Conservation (phyloP, 768 basidiomycete species). For the Cystoderma amianthinum region DNA sequence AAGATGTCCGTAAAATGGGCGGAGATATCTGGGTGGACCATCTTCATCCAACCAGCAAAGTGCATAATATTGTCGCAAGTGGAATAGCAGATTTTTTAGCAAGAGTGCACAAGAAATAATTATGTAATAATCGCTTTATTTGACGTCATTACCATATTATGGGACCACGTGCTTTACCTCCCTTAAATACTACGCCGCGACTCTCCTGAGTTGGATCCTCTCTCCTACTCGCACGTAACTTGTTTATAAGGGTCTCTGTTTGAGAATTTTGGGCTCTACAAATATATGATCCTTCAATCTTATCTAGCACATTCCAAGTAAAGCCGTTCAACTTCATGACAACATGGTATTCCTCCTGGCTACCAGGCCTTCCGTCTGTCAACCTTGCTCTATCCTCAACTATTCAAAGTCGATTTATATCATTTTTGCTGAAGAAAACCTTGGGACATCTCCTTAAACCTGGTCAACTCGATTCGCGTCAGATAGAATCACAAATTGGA, state of each 20-base stretch:
- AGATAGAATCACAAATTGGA: conserved; percentile 91
- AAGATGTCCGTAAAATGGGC: conserved; percentile 21
- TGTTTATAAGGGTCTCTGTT: too few species aligned
- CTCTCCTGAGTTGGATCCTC: too few species aligned
- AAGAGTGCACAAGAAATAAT: neutral
- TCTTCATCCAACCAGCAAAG: conserved; percentile 44
- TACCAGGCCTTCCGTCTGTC: conserved; percentile 60
- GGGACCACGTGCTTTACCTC: too few species aligned
- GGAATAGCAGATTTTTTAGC: conserved; percentile 31
- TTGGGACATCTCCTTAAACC: conserved; percentile 85
- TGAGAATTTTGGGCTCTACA: neutral
- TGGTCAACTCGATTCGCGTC: conserved; percentile 79
- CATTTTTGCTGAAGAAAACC: conserved; percentile 77
- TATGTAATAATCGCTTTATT: neutral
- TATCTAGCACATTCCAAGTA: neutral
- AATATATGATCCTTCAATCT: neutral
- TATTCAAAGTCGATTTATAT: conserved; percentile 85
- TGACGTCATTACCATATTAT: too few species aligned
- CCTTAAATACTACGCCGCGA: too few species aligned
- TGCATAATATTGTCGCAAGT: conserved; percentile 42
- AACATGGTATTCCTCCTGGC: conserved; percentile 52
- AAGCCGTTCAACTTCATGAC: conserved; percentile 25
- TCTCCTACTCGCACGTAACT: too few species aligned
- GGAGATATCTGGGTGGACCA: conserved; percentile 46
- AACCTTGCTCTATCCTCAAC: conserved; percentile 59